Base-by-base conservation (phyloP, 257 asterid species). In the Rubia yunnanensis region DNA sequence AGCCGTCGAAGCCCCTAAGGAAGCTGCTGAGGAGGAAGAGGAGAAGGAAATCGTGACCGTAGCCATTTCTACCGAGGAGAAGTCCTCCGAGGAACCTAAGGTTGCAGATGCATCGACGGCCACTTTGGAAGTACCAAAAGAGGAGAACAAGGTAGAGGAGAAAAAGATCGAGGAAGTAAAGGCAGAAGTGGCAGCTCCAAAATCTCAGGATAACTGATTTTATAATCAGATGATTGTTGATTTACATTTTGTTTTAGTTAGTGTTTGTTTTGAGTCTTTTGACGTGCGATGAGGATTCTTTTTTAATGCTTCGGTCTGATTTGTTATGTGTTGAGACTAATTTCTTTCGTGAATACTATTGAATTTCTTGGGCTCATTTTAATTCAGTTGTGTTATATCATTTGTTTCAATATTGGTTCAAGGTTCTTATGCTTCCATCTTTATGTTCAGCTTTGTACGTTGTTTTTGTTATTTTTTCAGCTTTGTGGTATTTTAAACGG, bases 131-230 rank as follows among this genome's bases (percentile, higher is more conserved):
- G n/a, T n/a, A n/a, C n/a, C n/a, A n/a, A n/a, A 72, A 70, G 85
- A 78, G 53, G 76, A 15, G 50, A 35, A 60, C 73, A 64, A 65
- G 81, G 59, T 30, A 58, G 78, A 68, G 66, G 53, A 76, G 60
- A 57, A 72, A 35, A 69, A 60, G n/a, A 10, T 41, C 7, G 76
- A 65, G 55, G 72, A 67, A 4, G 4, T 28, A 8, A 36, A 14
- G 58, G 17, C 31, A 10, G 54, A 14, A 69, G 48, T 32, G 5
- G 57, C 26, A n/a, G 59, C 59, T 20, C 63, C 72, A 13, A 72
- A 34, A 67, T 6, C 50, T 39, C 55, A 34, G 50, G 57, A 66
- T 14, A 52, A 75, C 30, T 67, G 52, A n/a, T 14, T n/a, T n/a
- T 44, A 1, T 44, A 13, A 2, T 10, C n/a, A n/a, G n/a, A 28